Percentiles rank a stretch among this genome's conserved stretches.
Evolutionary conservation across 1,139 yeast genomes (phyloP).

Genomic region (Yamadazyma buinensis): DNA sequence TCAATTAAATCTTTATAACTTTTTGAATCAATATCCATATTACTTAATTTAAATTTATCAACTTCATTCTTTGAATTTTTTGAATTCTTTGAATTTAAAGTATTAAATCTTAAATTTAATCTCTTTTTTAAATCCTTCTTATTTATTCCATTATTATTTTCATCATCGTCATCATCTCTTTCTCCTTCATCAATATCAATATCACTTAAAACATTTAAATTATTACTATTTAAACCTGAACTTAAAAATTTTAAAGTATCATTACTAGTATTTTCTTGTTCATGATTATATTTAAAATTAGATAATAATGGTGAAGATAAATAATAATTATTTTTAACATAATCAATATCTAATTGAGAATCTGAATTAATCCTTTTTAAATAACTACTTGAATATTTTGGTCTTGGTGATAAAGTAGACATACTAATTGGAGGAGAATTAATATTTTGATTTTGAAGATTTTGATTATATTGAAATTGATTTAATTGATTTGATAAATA

Average conservation of each 20-base stretch:
- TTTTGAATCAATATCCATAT: slow-evolving; percentile 43
- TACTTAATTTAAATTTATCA: slow-evolving; percentile 3
- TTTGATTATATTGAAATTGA: background rate
- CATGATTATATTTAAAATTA: slow-evolving; percentile 7
- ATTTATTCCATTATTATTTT: background rate
- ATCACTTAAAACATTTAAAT: slow-evolving; percentile 8
- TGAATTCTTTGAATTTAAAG: background rate
- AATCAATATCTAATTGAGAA: slow-evolving; percentile 23
- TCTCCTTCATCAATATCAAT: background rate
- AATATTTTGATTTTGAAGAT: background rate
- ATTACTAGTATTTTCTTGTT: slow-evolving; percentile 4
- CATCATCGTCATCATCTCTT: too few species aligned
- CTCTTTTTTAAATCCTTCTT: slow-evolving; percentile 6
- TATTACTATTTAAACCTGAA: background rate
- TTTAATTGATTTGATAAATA: background rate
- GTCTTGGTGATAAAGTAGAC: slow-evolving; percentile 16
- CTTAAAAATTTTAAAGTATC: slow-evolving; percentile 4
- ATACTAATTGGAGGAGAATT: slow-evolving; percentile 7
- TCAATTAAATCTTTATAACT: slow-evolving; percentile 67
- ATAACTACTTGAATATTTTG: slow-evolving; percentile 39
- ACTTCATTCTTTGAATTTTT: background rate
- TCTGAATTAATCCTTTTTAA: slow-evolving; percentile 36
- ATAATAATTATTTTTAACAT: slow-evolving; percentile 33
- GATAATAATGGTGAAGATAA: slow-evolving; percentile 39
- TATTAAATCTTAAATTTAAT: slow-evolving; percentile 3